Percentiles rank a stretch among this genome's conserved stretches.
These are phyloP conservation scores for Zoysia japonica DNA, from an alignment of 176 grass and related monocot species.

Conservation along the genomic window DNA sequence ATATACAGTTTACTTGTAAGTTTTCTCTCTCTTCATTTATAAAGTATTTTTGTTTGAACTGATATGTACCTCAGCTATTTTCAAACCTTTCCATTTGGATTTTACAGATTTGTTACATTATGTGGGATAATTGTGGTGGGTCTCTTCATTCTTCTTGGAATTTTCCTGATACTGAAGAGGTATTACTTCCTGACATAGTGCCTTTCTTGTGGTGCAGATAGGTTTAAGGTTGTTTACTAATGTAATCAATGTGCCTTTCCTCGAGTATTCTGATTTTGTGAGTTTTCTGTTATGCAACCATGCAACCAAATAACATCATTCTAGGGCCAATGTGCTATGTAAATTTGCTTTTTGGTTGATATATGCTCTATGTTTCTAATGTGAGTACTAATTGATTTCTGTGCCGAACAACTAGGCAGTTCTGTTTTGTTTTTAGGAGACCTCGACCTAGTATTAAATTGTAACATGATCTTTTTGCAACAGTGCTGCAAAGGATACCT, in stretches of 20 bases:
- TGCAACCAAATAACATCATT: conserved; percentile 18
- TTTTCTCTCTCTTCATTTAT: background rate
- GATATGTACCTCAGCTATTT: conserved; percentile 1
- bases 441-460: conserved; percentile 24
- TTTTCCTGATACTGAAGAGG: conserved; percentile 76
- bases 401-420: background rate
- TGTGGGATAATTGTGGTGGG: conserved; percentile 69
- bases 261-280: background rate
- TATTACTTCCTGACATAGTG: conserved; percentile 32
- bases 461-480: conserved; percentile 2
- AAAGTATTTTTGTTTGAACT: background rate
- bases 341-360: background rate
- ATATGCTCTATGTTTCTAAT: background rate
- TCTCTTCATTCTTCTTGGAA: conserved; percentile 78
- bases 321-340: background rate
- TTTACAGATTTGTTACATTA: conserved; percentile 72
- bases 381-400: background rate
- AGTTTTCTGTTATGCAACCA: conserved; percentile 19
- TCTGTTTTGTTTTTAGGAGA: conserved; percentile 11
- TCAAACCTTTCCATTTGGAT: conserved; percentile 44
- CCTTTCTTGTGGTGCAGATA: background rate
- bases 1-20: conserved; percentile 79
- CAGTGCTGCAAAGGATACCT: conserved; percentile 81
- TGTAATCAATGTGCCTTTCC: background rate
- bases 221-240: background rate